These are phyloP conservation scores for Sporisorium scitamineum DNA, from an alignment of 1,284 basidiomycete genomes.

Conservation along the genomic window DNA sequence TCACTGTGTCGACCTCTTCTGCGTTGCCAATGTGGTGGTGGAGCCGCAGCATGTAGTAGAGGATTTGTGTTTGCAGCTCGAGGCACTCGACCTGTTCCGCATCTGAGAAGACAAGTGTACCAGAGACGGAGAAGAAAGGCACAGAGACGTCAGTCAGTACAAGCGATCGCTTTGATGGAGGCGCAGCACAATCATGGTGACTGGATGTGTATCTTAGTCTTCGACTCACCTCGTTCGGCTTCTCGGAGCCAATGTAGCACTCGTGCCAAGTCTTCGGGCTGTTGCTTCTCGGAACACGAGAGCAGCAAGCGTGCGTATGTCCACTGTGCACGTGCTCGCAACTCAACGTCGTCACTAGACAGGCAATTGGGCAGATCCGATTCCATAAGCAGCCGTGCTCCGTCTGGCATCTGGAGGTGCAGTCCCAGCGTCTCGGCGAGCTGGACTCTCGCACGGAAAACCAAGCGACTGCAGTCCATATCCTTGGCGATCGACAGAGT, in stretches of 20 bases:
- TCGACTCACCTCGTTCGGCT: constrained; percentile 36
- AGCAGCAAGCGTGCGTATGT: constrained; percentile 41
- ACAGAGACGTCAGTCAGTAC: background rate
- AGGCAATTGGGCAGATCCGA: constrained; percentile 30
- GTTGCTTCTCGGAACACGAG: constrained; percentile 27
- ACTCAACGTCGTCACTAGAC: constrained; percentile 29
- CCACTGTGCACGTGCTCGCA: constrained; percentile 37
- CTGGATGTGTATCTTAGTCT: background rate
- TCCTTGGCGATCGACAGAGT: constrained; percentile 39
- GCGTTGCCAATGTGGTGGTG: constrained; percentile 36
- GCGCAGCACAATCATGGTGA: background rate
- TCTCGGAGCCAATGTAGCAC: constrained; percentile 30
- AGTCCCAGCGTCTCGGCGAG: constrained; percentile 42
- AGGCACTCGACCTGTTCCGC: constrained; percentile 32
- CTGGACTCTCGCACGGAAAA: constrained; percentile 21
- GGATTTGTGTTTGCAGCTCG: constrained; percentile 41
- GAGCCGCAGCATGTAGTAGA: constrained; percentile 48
- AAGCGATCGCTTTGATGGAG: background rate
- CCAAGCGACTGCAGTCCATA: constrained; percentile 32
- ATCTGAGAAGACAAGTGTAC: constrained; percentile 11
- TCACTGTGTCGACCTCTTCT: background rate
- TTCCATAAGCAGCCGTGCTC: constrained; percentile 32
- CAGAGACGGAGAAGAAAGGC: background rate
- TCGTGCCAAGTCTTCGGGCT: constrained; percentile 11
- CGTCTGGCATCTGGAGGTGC: constrained; percentile 34